Base-by-base conservation (phyloP, 805 yeast species). In the Ogataea parapolymorpha region DNA sequence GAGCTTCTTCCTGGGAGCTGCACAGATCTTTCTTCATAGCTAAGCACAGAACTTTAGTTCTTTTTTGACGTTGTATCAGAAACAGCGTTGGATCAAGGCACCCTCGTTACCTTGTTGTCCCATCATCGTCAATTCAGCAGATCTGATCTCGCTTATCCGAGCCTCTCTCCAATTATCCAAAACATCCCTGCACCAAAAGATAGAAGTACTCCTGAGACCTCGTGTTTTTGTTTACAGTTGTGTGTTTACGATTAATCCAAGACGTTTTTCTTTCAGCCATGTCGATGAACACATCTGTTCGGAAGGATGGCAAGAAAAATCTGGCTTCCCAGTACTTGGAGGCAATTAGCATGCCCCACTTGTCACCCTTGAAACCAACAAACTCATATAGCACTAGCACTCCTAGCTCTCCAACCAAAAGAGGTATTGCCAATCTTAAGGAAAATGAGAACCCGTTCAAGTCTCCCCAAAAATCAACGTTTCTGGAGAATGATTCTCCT, bases 261-360 rank as follows among this genome's bases (percentile, higher is more conserved):
- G 25, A 35, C 22, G 22, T 20, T 32, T 15, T 32, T 22, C 27
- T 27, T 27, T 39, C 22, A 26, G 35, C 37, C 31, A 50, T 51
- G 56, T 51, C 54, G 18, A 31, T 44, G 25, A 35, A 22, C 15
- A 37, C 54, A 5, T 48, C 58, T 12, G 51, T 50, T 9, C 42
- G 50, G 25, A 48, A 42, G 26, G 53, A 50, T 18, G 49, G 42
- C 17, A 51, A 48, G 35, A 54, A 46, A 42, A 58, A 58, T 42
- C 42, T 58, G 44, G 63, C 63, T 12, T 57, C 63, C 4, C 46
- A 46, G 40, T 61, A 61, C 32, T 34, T 61, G 41, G 61, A 56
- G 38, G 58, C 63, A 23, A 56, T 60, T 14, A 58, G 59, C 3
- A 45, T 55, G 8, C 49, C 59, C 9, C 48, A 45, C 24, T 13